Percentiles rank a stretch among this genome's conserved stretches.
phyloP scores from a whole-genome alignment of 345 rosid species.

The Citropsis articulata region DNA sequence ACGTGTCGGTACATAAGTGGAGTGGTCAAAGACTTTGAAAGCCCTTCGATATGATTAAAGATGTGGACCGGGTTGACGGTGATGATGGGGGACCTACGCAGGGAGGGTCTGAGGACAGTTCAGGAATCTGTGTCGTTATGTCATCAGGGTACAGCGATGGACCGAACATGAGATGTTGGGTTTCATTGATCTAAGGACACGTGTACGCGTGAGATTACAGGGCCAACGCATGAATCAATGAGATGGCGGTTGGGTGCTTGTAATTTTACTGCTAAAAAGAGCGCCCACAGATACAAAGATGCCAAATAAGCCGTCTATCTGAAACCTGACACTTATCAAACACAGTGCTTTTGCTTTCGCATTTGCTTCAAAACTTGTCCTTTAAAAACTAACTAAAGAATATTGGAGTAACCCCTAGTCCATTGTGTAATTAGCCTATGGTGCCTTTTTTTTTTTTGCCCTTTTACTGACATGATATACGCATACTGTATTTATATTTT shows the following conservation, averaged over 20 bases:
- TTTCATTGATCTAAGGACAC: background rate
- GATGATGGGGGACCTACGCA: slow-evolving; percentile 14
- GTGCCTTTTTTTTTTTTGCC: background rate
- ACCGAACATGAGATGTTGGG: background rate
- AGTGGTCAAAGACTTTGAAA: background rate
- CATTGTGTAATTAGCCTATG: background rate
- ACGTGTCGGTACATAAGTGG: slow-evolving; percentile 17
- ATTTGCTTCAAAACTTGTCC: background rate
- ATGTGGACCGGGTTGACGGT: background rate
- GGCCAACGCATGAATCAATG: background rate
- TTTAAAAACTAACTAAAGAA: background rate
- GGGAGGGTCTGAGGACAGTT: background rate
- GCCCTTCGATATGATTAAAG: background rate
- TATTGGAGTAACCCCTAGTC: background rate
- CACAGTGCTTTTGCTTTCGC: background rate
- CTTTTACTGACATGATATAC: too few relatives aligned
- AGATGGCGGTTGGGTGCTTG: background rate
- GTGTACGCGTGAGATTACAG: slow-evolving; percentile 6
- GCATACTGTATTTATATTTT: too few relatives aligned
- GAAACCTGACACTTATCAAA: background rate
- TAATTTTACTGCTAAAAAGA: background rate
- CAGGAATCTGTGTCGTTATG: slow-evolving; percentile 60
- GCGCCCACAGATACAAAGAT: background rate
- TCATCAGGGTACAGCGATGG: slow-evolving; percentile 21
- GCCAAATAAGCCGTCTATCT: background rate